Evolutionary conservation across 805 yeast species (phyloP).

Genomic region (Candida krabiensis): DNA sequence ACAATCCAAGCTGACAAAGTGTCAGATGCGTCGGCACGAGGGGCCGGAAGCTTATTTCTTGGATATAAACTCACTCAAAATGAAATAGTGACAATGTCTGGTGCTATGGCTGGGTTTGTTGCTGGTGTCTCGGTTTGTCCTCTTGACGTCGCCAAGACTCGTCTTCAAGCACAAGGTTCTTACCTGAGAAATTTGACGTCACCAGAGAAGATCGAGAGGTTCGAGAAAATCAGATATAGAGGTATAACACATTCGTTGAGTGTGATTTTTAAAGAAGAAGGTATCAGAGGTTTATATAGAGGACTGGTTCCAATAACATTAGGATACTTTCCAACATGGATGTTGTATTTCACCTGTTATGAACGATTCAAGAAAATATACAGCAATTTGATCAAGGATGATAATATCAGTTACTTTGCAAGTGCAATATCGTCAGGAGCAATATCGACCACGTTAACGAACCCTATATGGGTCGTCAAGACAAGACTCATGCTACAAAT

Average conservation of each 20-base stretch:
- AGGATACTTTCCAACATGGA: slow-evolving; percentile 98
- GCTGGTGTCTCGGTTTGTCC: slow-evolving; percentile 94
- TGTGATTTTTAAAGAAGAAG: slow-evolving; percentile 74
- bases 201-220: slow-evolving; percentile 11
- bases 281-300: slow-evolving; percentile 78
- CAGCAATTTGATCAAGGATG: slow-evolving; percentile 22
- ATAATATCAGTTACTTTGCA: slow-evolving; percentile 41
- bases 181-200: slow-evolving; percentile 24
- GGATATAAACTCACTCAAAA: slow-evolving; percentile 21
- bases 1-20: no score
- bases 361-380: slow-evolving; percentile 64
- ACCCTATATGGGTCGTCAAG: slow-evolving; percentile 98
- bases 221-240: slow-evolving; percentile 40
- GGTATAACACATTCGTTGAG: slow-evolving; percentile 65
- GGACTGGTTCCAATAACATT: slow-evolving; percentile 90
- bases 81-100: slow-evolving; percentile 74
- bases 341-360: slow-evolving; percentile 88
- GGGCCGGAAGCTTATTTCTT: no score
- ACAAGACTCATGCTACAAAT: slow-evolving; percentile 91
- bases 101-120: slow-evolving; percentile 90
- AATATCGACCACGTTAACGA: slow-evolving; percentile 78
- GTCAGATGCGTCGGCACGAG: no score
- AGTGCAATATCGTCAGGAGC: slow-evolving; percentile 89
- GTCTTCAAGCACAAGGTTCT: slow-evolving; percentile 89
- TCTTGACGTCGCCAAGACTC: slow-evolving; percentile 90